Percentiles rank a stretch among this genome's conserved stretches.
Evolutionary conservation across 768 basidiomycete genomes (phyloP).

Genomic region (Artomyces pyxidatus): DNA sequence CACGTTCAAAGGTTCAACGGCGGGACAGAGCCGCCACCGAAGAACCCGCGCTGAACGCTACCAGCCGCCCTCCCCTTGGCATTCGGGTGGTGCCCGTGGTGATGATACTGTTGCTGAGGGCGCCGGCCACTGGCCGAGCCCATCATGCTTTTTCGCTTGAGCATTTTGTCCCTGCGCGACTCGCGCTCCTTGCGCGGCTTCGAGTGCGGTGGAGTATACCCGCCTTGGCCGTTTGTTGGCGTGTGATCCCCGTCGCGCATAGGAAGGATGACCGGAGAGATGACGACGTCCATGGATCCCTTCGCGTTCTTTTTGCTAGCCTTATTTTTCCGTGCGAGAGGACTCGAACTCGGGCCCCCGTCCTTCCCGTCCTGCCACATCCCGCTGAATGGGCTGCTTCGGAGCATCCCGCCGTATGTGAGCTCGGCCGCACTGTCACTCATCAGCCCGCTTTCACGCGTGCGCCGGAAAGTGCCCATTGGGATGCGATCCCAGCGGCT

Average conservation of each 20-base stretch:
- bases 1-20: slow-evolving; percentile 14
- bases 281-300: slow-evolving; percentile 25
- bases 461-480: slow-evolving; percentile 64
- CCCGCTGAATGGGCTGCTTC: slow-evolving; percentile 15
- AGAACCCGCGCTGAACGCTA: slow-evolving; percentile 42
- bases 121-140: slow-evolving; percentile 26
- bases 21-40: slow-evolving; percentile 16
- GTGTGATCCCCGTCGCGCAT: slow-evolving; percentile 50
- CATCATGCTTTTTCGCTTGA: slow-evolving; percentile 46
- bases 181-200: slow-evolving; percentile 52
- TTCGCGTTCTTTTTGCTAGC: slow-evolving; percentile 23
- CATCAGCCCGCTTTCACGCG: slow-evolving; percentile 30
- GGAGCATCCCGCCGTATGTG: slow-evolving; percentile 10
- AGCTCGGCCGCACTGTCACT: slow-evolving; percentile 9
- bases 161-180: slow-evolving; percentile 52
- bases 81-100: slow-evolving; percentile 60
- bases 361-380: slow-evolving; percentile 15
- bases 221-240: slow-evolving; percentile 32
- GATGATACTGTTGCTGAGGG: slow-evolving; percentile 39
- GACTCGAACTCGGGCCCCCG: slow-evolving; percentile 14
- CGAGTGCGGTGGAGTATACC: slow-evolving; percentile 27
- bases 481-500: slow-evolving; percentile 70
- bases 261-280: slow-evolving; percentile 47
- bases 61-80: slow-evolving; percentile 47
- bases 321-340: slow-evolving; percentile 22